Conservation (phyloP, 768 basidiomycete genomes). For the Hypsizygus marmoreus region DNA sequence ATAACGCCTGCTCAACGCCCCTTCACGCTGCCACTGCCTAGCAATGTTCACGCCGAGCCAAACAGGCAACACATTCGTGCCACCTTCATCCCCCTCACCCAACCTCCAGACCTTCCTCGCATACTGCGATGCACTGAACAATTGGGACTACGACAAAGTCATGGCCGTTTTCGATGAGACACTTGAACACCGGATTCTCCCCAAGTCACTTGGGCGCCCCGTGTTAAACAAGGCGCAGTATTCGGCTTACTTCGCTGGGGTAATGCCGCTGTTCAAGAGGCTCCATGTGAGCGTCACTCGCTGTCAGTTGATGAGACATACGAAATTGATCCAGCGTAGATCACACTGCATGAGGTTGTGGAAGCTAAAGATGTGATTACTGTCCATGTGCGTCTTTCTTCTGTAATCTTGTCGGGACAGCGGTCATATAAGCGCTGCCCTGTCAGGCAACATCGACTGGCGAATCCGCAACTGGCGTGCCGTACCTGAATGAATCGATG, state of each 20-base stretch:
- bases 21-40: neutral
- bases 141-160: constrained; percentile 29
- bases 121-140: constrained; percentile 32
- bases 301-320: neutral
- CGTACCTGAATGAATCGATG: constrained; percentile 26
- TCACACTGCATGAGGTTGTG: constrained; percentile 32
- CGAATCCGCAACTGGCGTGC: constrained; percentile 24
- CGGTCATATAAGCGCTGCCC: neutral
- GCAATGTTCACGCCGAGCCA: constrained; percentile 25
- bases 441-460: constrained; percentile 27
- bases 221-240: constrained; percentile 37
- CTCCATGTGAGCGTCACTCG: constrained; percentile 27
- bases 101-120: constrained; percentile 35
- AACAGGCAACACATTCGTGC: constrained; percentile 25
- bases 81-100: constrained; percentile 31
- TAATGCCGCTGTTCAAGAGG: constrained; percentile 27
- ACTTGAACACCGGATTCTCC: constrained; percentile 38
- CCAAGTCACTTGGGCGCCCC: constrained; percentile 33
- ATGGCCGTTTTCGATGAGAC: constrained; percentile 32
- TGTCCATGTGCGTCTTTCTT: constrained; percentile 28
- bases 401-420: neutral
- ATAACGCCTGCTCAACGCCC: neutral
- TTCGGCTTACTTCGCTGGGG: constrained; percentile 27
- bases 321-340: constrained; percentile 15
- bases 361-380: constrained; percentile 32